Conservation (phyloP, 441 rosid species). For the Mallotus repandus region DNA sequence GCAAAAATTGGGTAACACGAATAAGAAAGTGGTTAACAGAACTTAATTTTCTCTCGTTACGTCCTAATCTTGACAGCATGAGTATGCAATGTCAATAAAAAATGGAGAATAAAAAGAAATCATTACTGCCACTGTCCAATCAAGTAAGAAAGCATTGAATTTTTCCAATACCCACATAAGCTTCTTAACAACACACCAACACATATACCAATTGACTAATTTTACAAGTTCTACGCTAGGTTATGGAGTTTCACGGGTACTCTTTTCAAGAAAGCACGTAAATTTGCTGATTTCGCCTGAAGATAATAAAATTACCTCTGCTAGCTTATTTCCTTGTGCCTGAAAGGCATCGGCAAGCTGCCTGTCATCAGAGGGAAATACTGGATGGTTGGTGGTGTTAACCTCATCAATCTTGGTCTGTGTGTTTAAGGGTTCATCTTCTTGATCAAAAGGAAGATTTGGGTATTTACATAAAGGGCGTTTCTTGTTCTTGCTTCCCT, state of each 20-base stretch:
- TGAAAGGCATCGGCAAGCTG: conserved; percentile 55
- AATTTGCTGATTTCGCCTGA: too few species aligned
- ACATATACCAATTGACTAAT: background rate
- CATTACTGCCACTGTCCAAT: background rate
- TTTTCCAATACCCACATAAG: background rate
- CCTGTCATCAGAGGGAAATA: conserved; percentile 5
- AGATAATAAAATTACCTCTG: conserved; percentile 49
- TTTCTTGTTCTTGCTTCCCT: conserved; percentile 49
- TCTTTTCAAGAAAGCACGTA: too few species aligned
- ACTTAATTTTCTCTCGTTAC: background rate
- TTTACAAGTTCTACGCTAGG: background rate
- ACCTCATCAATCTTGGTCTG: background rate
- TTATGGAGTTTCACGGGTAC: too few species aligned
- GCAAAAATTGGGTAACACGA: background rate
- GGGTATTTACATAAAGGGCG: conserved; percentile 45
- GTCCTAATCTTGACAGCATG: background rate
- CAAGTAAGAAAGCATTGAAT: background rate
- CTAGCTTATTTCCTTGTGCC: conserved; percentile 63
- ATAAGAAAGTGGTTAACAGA: background rate
- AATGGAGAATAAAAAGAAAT: background rate
- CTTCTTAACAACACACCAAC: too few species aligned
- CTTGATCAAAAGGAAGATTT: conserved; percentile 61
- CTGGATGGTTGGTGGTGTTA: background rate
- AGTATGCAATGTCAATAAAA: background rate
- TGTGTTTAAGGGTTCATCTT: conserved; percentile 6